Evolutionary conservation across 306 rosid genomes (phyloP).

Genomic region (Glycine soja): DNA sequence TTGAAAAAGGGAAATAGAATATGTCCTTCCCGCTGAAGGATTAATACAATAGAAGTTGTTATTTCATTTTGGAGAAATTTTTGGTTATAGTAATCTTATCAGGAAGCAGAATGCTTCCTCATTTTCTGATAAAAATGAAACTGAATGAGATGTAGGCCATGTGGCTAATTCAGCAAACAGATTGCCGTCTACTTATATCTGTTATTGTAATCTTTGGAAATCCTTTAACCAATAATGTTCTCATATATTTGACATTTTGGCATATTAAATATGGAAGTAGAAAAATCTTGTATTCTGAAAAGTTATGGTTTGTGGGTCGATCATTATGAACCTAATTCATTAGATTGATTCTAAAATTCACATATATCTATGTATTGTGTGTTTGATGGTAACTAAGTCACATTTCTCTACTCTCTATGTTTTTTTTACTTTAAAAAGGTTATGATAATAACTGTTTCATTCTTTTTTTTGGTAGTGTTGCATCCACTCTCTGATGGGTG

Average conservation of each 20-base stretch:
- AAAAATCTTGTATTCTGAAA: constrained; percentile 24
- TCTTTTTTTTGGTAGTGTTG: constrained; percentile 1
- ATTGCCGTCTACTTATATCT: background rate
- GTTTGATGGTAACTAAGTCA: background rate
- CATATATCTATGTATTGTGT: background rate
- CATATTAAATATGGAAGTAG: background rate
- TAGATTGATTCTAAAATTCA: constrained; percentile 7
- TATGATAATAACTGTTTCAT: constrained; percentile 3
- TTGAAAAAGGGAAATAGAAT: constrained; percentile 60
- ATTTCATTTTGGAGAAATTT: constrained; percentile 60
- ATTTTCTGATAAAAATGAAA: constrained; percentile 43
- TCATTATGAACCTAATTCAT: background rate
- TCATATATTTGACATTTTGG: background rate
- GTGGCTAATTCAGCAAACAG: background rate
- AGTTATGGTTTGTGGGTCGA: constrained; percentile 11
- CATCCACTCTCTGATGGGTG: constrained; percentile 46
- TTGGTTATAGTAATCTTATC: constrained; percentile 57
- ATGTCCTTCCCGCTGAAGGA: constrained; percentile 60
- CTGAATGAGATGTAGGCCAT: constrained; percentile 29
- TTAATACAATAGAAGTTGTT: constrained; percentile 61
- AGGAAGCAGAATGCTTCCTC: constrained; percentile 55
- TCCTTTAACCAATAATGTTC: background rate
- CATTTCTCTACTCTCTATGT: background rate
- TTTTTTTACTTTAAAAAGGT: background rate
- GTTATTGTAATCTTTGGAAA: background rate